Conservation (phyloP, 352 stramenopile species). For the Saprolegnia parasitica region DNA sequence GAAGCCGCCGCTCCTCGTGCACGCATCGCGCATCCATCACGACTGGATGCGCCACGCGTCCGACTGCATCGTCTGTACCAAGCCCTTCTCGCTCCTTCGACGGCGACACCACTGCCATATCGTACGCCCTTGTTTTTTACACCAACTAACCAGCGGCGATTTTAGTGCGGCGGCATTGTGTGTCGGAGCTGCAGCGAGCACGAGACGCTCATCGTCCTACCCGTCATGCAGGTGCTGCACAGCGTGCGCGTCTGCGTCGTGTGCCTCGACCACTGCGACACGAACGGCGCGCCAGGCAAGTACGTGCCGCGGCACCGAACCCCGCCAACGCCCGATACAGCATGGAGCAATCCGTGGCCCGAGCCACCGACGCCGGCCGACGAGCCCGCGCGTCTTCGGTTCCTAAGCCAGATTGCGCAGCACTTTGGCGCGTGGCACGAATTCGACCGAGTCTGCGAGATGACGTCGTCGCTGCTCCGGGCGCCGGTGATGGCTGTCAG, state of each 20-base stretch:
- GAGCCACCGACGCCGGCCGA: slow-evolving; percentile 48
- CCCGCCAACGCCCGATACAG: not conserved
- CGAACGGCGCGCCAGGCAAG: not conserved
- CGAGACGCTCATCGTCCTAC: slow-evolving; percentile 12
- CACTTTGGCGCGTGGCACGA: slow-evolving; percentile 58
- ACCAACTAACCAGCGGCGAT: too few relatives aligned
- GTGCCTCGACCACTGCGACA: slow-evolving; percentile 7
- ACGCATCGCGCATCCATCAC: slow-evolving; percentile 1
- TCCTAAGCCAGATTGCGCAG: slow-evolving; percentile 41
- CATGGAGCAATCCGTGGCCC: slow-evolving; percentile 56
- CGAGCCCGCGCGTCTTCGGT: slow-evolving; percentile 49
- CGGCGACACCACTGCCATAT: slow-evolving; percentile 34
- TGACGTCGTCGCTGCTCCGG: slow-evolving; percentile 61
- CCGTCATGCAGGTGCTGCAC: slow-evolving; percentile 8
- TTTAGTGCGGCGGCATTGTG: slow-evolving; percentile 27
- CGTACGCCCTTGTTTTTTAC: not conserved
- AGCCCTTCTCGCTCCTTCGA: slow-evolving; percentile 38
- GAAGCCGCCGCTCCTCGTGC: slow-evolving; percentile 8
- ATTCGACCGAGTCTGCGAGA: slow-evolving; percentile 79
- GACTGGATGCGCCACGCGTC: slow-evolving; percentile 11
- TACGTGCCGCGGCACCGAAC: not conserved
- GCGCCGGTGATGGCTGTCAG: slow-evolving; percentile 67
- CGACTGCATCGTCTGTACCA: slow-evolving; percentile 15
- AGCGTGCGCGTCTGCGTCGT: slow-evolving; percentile 10
- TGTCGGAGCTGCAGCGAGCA: slow-evolving; percentile 21